Evolutionary conservation across 352 stramenopile species (phyloP).

Genomic region (Phytophthora pinifolia): DNA sequence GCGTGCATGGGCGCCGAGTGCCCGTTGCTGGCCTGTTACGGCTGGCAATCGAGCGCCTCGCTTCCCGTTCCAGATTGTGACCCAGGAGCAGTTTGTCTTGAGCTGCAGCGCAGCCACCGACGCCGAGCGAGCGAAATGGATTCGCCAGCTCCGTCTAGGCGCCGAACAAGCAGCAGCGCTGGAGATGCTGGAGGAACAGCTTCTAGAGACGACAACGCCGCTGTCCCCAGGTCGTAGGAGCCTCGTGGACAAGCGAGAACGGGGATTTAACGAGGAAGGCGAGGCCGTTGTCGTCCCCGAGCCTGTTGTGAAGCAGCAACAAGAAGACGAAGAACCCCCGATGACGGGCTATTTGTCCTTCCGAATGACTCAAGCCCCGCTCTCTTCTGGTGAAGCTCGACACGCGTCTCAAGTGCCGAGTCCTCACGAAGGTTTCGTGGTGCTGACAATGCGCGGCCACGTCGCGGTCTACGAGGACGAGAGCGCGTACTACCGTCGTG

Average conservation of each 20-base stretch:
- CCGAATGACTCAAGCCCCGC: constrained; percentile 12
- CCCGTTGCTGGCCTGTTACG: constrained; percentile 29
- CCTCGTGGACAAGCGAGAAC: constrained; percentile 23
- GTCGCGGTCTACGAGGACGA: constrained; percentile 51
- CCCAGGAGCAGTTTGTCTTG: constrained; percentile 61
- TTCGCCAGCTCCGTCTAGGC: constrained; percentile 59
- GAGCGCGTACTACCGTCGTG: constrained; percentile 35
- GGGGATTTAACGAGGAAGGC: constrained; percentile 8
- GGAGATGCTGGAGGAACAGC: constrained; percentile 58
- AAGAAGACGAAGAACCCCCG: constrained; percentile 25
- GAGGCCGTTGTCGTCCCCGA: background rate
- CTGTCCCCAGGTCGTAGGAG: constrained; percentile 26
- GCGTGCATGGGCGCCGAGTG: constrained; percentile 38
- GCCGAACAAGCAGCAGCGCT: constrained; percentile 50
- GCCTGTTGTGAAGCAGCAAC: background rate
- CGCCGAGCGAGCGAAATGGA: constrained; percentile 61
- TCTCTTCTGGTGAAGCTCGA: constrained; percentile 16
- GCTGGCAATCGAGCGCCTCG: constrained; percentile 26
- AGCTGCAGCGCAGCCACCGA: constrained; percentile 63
- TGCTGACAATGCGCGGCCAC: constrained; percentile 33
- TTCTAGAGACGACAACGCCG: constrained; percentile 32
- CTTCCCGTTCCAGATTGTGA: constrained; percentile 73
- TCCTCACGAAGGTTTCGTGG: constrained; percentile 33
- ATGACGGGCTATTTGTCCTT: constrained; percentile 32
- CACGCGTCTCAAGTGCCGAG: constrained; percentile 19